Evolutionary conservation across 768 basidiomycete species (phyloP), one percentile per base, ranked within the genome.

Genomic region (Boletus bicolor): DNA sequence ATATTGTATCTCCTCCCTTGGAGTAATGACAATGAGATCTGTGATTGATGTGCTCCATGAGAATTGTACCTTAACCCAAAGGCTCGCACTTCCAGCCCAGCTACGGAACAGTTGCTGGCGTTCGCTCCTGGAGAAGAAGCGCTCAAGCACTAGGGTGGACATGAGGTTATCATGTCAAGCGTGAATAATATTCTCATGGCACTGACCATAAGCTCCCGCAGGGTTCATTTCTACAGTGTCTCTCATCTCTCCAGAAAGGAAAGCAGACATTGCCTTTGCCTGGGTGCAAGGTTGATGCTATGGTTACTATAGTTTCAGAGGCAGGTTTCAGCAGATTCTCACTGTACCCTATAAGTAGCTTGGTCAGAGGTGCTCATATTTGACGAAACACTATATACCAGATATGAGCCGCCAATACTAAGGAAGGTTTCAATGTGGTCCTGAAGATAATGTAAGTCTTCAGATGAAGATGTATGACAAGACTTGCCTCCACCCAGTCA

Each of bases 241-340:
- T 68, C 88, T 87, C 86, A 98, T 97, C 73, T 98, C 96, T 11
- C 96, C 96, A 0, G 91, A 93, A 39, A 98, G 76, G 68, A 98
- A 92, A 0, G 97, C 95, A 0, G 94, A 73, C 91, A 98, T 94
- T 0, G 95, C 90, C 75, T 98, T 99, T 1, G 91, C 80, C 91
- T 91, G 43, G 17, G n/a, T n/a, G 15, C 45, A 47, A n/a, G 17
- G 4, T 48, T 43, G 30, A 35, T 35, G 26, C 35, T 34, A 53
- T 44, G 36, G 19, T 39, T 17, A 41, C 19, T 26, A 45, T 48
- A 11, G 38, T 28, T 17, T 17, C 36, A n/a, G 10, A 34, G 1
- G 38, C 37, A 21, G 1, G 8, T 50, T 28, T 49, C n/a, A 10
- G 28, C 12, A 41, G 9, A 47, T 19, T 68, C 86, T 68, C 68